A percentile compares a stretch with the other conserved stretches of the same genome.
Conservation (phyloP, 2,329 filamentous ascomycete species). For the Fusarium sarcochroum region DNA sequence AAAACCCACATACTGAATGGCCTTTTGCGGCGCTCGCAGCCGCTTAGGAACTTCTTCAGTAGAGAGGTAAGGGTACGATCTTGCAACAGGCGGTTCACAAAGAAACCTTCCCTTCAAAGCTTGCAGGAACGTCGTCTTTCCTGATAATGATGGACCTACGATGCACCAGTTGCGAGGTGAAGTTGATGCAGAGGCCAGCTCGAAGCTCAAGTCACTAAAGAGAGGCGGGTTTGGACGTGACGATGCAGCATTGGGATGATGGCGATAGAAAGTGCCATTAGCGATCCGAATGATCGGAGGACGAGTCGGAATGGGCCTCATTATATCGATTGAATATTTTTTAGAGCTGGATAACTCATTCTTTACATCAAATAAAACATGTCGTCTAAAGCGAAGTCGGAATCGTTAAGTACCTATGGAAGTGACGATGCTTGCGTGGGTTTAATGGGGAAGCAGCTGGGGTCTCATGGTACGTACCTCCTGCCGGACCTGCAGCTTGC, state of each 20-base stretch:
- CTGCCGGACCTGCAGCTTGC: constrained; percentile 20
- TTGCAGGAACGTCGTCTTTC: constrained; percentile 87
- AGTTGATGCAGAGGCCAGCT: constrained; percentile 70
- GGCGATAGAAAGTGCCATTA: constrained; percentile 87
- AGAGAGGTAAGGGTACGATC: constrained; percentile 84
- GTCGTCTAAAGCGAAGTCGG: constrained; percentile 37
- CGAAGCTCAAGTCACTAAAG: constrained; percentile 79
- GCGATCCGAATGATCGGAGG: constrained; percentile 78
- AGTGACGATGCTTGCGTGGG: constrained; percentile 38
- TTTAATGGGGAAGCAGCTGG: constrained; percentile 12
- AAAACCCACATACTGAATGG: constrained; percentile 93
- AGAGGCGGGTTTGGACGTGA: constrained; percentile 76
- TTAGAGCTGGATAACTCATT: constrained; percentile 20
- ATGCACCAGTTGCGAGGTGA: constrained; percentile 82
- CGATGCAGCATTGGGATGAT: constrained; percentile 72
- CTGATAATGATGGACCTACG: constrained; percentile 82
- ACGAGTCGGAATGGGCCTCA: constrained; percentile 57
- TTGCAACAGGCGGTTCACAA: constrained; percentile 79
- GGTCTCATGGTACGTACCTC: constrained; percentile 15
- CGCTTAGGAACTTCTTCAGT: constrained; percentile 69
- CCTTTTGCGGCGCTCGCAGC: constrained; percentile 72
- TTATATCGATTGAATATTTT: constrained; percentile 43
- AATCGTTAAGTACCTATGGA: constrained; percentile 28
- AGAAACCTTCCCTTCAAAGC: constrained; percentile 82
- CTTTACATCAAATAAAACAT: constrained; percentile 1